Evolutionary conservation across 371 early-diverging fungal genomes (phyloP).

Genomic region (Lichtheimia hyalospora): DNA sequence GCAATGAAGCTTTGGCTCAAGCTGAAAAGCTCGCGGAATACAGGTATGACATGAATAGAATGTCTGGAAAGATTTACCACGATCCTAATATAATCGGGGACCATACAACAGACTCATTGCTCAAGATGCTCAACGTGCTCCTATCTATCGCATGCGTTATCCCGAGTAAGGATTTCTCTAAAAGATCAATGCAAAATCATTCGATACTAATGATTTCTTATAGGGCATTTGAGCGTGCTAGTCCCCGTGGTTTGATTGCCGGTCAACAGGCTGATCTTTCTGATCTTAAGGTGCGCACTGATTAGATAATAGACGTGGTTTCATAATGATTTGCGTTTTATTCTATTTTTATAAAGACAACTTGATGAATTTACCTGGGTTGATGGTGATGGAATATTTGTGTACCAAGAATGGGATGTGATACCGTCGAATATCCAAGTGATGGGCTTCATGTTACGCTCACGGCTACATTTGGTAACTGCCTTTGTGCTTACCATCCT

Average conservation of each 20-base stretch:
- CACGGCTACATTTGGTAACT: background rate
- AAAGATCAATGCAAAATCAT: background rate
- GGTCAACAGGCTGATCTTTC: slow-evolving; percentile 44
- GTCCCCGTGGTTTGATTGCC: slow-evolving; percentile 38
- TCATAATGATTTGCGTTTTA: background rate
- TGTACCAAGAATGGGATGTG: too few relatives aligned
- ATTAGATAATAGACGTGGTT: slow-evolving; percentile 24
- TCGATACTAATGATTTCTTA: background rate
- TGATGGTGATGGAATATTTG: too few relatives aligned
- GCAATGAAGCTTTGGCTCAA: slow-evolving; percentile 24
- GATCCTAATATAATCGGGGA: too few relatives aligned
- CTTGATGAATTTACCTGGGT: too few relatives aligned
- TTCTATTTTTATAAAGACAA: too few relatives aligned
- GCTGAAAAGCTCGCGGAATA: slow-evolving; percentile 42
- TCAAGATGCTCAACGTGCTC: slow-evolving; percentile 50
- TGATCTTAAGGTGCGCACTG: slow-evolving; percentile 41
- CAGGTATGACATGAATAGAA: slow-evolving; percentile 23
- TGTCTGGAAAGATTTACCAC: too few relatives aligned
- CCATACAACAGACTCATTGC: slow-evolving; percentile 27
- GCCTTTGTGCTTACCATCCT: background rate
- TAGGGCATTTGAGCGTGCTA: slow-evolving; percentile 45
- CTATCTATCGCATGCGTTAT: slow-evolving; percentile 47
- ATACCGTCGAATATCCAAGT: too few relatives aligned
- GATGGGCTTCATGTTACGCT: too few relatives aligned
- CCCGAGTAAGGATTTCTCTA: slow-evolving; percentile 41